phyloP scores from a whole-genome alignment of 2,329 filamentous ascomycete species.

The Paecilomyces sp. region DNA sequence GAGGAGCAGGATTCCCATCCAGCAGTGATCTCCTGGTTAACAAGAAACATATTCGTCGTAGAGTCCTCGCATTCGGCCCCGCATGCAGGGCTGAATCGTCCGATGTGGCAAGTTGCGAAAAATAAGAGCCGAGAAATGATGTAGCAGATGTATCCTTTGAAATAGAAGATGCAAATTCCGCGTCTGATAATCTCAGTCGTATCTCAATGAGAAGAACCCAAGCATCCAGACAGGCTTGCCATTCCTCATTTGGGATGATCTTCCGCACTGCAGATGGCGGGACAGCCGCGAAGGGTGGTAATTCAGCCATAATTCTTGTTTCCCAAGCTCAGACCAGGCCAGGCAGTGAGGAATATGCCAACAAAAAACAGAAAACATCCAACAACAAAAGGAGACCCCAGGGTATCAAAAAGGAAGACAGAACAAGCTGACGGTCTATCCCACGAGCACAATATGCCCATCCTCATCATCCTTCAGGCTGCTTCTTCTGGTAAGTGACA shows the following conservation, averaged over 20 bases:
- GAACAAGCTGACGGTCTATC: background rate
- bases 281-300: slow-evolving; percentile 72
- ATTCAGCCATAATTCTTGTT: slow-evolving; percentile 39
- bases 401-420: background rate
- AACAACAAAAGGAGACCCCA: background rate
- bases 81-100: slow-evolving; percentile 22
- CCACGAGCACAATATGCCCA: background rate
- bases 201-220: slow-evolving; percentile 65
- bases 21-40: slow-evolving; percentile 54
- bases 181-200: slow-evolving; percentile 53
- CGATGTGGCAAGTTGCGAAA: slow-evolving; percentile 45
- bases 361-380: background rate
- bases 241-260: slow-evolving; percentile 62
- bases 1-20: slow-evolving; percentile 35
- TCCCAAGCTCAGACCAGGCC: background rate
- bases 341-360: background rate
- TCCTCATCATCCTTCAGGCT: slow-evolving; percentile 11
- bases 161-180: slow-evolving; percentile 48
- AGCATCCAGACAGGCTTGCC: slow-evolving; percentile 68
- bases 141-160: slow-evolving; percentile 52
- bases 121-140: slow-evolving; percentile 61
- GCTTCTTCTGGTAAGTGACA: slow-evolving; percentile 9
- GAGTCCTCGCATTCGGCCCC: slow-evolving; percentile 33
- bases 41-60: slow-evolving; percentile 60
- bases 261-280: slow-evolving; percentile 62